phyloP scores from a whole-genome alignment of 2,329 filamentous ascomycete genomes.

The Helotiales sp. region DNA sequence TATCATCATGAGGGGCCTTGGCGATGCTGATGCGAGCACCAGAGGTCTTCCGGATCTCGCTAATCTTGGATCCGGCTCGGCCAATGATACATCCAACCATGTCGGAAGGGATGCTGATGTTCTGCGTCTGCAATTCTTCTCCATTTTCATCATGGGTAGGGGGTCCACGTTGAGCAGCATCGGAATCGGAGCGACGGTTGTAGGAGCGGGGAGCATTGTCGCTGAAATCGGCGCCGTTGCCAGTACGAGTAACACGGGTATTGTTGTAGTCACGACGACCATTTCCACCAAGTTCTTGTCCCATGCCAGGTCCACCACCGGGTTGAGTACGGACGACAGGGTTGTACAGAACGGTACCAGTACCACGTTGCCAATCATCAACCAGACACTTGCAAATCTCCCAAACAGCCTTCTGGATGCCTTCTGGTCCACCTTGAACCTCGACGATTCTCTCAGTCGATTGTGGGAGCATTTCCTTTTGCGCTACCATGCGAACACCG shows the following conservation, averaged over 20 bases:
- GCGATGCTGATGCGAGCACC: constrained; percentile 97
- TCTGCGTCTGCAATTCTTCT: constrained; percentile 97
- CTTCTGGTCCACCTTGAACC: constrained; percentile 90
- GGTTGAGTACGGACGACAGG: constrained; percentile 85
- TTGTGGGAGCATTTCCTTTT: constrained; percentile 99
- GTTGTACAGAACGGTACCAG: constrained; percentile 96
- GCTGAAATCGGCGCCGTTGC: constrained; percentile 97
- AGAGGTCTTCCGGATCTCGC: constrained; percentile 95
- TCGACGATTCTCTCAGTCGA: constrained; percentile 98
- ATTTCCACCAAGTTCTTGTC: constrained; percentile 44
- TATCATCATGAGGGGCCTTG: constrained; percentile 93
- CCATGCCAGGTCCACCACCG: constrained; percentile 45
- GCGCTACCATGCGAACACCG: constrained; percentile 96
- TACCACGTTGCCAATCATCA: constrained; percentile 96
- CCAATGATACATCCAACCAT: constrained; percentile 99
- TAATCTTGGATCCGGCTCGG: constrained; percentile 93
- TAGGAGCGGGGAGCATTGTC: constrained; percentile 70
- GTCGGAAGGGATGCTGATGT: constrained; percentile 98
- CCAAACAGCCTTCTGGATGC: constrained; percentile 95
- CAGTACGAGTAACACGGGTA: constrained; percentile 86
- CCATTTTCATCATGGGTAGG: constrained; percentile 93
- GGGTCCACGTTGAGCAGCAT: constrained; percentile 76
- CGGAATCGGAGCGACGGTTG: constrained; percentile 79
- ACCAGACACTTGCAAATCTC: constrained; percentile 98
- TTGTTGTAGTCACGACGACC: constrained; percentile 57